Evolutionary conservation across 2,329 filamentous ascomycete genomes (phyloP).

Genomic region (Neobulgaria alba): DNA sequence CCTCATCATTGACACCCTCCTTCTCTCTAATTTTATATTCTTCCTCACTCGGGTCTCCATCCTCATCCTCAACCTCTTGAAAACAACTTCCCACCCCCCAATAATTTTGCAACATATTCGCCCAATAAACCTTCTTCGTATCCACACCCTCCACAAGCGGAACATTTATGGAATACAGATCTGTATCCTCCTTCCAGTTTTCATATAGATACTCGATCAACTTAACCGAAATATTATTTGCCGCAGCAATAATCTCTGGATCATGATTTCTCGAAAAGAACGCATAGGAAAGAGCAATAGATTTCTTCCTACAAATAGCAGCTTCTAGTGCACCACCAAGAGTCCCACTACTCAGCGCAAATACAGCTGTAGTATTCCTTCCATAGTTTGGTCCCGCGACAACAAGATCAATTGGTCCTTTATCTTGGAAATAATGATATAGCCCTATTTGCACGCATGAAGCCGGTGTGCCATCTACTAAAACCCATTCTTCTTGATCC

Average conservation of each 20-base stretch:
- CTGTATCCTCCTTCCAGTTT: constrained; percentile 66
- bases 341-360: constrained; percentile 69
- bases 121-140: constrained; percentile 66
- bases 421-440: constrained; percentile 68
- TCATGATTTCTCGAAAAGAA: constrained; percentile 81
- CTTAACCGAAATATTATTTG: constrained; percentile 63
- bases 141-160: constrained; percentile 73
- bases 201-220: constrained; percentile 71
- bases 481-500: constrained; percentile 68
- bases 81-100: constrained; percentile 85
- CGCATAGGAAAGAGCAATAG: constrained; percentile 82
- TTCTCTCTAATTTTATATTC: constrained; percentile 67
- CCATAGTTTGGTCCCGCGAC: constrained; percentile 78
- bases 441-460: constrained; percentile 76
- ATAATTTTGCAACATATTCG: constrained; percentile 80
- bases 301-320: constrained; percentile 57
- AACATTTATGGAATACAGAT: constrained; percentile 88
- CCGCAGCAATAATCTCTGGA: constrained; percentile 67
- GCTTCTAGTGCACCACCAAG: constrained; percentile 71
- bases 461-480: constrained; percentile 74
- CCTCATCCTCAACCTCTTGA: constrained; percentile 62
- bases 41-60: constrained; percentile 55
- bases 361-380: constrained; percentile 72
- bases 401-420: constrained; percentile 66
- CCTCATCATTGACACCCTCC: constrained; percentile 36